A percentile compares a stretch with the other conserved stretches of the same genome.
Conservation (phyloP, 768 basidiomycete genomes). For the Tricholoma terreum region DNA sequence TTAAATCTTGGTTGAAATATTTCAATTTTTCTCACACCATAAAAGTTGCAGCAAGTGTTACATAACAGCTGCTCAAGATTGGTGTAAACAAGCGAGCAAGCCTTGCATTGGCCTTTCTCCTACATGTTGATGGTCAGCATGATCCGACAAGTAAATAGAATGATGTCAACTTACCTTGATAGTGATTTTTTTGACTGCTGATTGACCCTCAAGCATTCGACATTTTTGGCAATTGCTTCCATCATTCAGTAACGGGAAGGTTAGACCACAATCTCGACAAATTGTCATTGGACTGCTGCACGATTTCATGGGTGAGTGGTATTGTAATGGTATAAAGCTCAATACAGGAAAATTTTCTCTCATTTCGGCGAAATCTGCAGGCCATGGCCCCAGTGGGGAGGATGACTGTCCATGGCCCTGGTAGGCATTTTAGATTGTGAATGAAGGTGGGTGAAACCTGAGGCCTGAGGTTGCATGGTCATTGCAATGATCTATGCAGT, state of each 20-base stretch:
- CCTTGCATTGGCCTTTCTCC: slow-evolving; percentile 2
- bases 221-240: not conserved
- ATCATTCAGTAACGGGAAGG: not conserved
- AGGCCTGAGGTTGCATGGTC: not conserved
- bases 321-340: not conserved
- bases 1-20: not conserved
- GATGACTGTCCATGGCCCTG: not conserved
- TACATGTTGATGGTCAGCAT: not conserved
- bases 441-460: not conserved
- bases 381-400: not conserved
- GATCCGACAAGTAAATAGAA: not conserved
- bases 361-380: not conserved
- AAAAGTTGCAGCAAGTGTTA: slow-evolving; percentile 1
- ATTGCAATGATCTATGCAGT: not conserved
- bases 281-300: not conserved
- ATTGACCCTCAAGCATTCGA: not conserved
- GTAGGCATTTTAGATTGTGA: not conserved
- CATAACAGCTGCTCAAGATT: not conserved
- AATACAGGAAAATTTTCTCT: not conserved
- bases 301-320: not conserved
- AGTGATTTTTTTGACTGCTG: not conserved
- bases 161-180: not conserved
- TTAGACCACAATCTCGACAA: not conserved
- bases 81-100: not conserved
- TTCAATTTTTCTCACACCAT: not conserved